Conservation (phyloP, 2,329 filamentous ascomycete species). For the Botrytis fragariae region DNA sequence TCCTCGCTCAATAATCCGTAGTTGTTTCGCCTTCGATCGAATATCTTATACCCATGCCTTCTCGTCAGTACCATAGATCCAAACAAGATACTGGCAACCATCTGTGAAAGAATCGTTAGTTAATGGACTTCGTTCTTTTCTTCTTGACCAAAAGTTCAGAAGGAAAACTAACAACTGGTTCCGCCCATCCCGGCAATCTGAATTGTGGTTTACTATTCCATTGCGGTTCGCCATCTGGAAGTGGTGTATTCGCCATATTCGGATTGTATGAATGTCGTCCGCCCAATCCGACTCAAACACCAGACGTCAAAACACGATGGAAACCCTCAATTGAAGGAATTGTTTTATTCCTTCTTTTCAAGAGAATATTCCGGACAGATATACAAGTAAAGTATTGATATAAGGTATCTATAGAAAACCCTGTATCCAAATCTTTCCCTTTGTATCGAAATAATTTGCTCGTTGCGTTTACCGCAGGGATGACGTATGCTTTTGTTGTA, state of each 20-base stretch:
- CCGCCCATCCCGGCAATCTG: conserved; percentile 38
- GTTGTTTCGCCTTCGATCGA: conserved; percentile 24
- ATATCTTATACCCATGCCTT: conserved; percentile 32
- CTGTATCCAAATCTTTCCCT: not conserved
- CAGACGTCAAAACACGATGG: not conserved
- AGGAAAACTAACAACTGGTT: conserved; percentile 35
- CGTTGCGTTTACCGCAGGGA: not conserved
- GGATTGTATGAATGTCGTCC: not conserved
- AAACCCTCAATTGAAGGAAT: not conserved
- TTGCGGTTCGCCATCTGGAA: conserved; percentile 30
- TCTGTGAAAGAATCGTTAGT: conserved; percentile 25
- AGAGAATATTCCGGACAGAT: not conserved
- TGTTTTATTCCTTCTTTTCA: not conserved
- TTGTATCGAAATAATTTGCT: not conserved
- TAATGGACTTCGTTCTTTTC: not conserved
- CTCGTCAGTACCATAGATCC: conserved; percentile 37
- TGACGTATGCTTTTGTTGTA: conserved; percentile 11
- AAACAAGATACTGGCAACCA: conserved; percentile 38
- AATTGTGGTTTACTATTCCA: conserved; percentile 39
- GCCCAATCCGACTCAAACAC: not conserved
- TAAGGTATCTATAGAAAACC: not conserved
- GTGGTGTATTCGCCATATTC: conserved; percentile 7
- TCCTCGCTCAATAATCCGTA: conserved; percentile 33
- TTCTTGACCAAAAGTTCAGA: not conserved
- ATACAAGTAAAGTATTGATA: not conserved